These are phyloP conservation scores for Wickerhamomyces rabaulensis DNA, from an alignment of 805 yeast genomes.

Conservation along the genomic window DNA sequence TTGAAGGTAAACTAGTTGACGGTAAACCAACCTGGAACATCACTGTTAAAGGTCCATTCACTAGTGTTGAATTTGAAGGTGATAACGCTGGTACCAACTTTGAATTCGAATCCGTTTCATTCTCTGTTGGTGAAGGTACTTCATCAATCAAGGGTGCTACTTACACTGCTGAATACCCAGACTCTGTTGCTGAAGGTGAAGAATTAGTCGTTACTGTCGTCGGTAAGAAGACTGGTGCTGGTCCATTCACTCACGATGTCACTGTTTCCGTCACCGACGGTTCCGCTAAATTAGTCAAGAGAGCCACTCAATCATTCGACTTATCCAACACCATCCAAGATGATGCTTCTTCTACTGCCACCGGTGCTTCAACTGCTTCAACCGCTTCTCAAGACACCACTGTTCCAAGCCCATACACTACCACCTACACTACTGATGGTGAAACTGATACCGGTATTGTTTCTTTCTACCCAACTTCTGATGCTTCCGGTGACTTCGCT, in stretches of 20 bases:
- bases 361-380: neutral
- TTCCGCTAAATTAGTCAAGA: neutral
- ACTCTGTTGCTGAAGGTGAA: slow-evolving; percentile 35
- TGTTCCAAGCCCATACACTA: slow-evolving; percentile 3
- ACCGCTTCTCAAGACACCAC: neutral
- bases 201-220: slow-evolving; percentile 27
- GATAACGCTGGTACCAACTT: slow-evolving; percentile 37
- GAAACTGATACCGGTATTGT: slow-evolving; percentile 4
- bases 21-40: slow-evolving; percentile 43
- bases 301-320: neutral
- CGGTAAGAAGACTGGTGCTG: slow-evolving; percentile 60
- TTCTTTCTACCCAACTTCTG: slow-evolving; percentile 4
- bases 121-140: slow-evolving; percentile 33
- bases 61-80: slow-evolving; percentile 57
- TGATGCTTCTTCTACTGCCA: slow-evolving; percentile 17
- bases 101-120: slow-evolving; percentile 13
- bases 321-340: neutral
- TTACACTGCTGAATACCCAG: neutral
- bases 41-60: slow-evolving; percentile 35
- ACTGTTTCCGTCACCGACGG: neutral
- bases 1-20: slow-evolving; percentile 25
- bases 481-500: slow-evolving; percentile 1
- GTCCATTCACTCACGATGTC: slow-evolving; percentile 38
- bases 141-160: neutral
- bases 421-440: slow-evolving; percentile 3